These are phyloP conservation scores for Penicillium digitatum DNA, from an alignment of 2,329 filamentous ascomycete genomes.

Conservation along the genomic window DNA sequence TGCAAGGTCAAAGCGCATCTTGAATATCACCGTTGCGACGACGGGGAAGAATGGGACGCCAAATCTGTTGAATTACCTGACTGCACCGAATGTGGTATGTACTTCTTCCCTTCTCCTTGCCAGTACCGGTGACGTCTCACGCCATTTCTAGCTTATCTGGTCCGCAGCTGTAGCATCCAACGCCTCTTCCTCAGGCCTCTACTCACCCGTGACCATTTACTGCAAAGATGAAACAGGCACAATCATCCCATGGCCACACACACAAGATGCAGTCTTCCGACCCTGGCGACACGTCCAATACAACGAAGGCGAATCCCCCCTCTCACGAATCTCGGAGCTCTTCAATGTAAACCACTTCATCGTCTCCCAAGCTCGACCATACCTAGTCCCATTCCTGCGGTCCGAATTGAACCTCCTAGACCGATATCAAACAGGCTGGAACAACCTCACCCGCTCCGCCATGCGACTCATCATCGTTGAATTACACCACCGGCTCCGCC, in stretches of 20 bases:
- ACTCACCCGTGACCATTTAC: conserved; percentile 64
- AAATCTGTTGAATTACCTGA: conserved; percentile 84
- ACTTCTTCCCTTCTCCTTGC: neutral
- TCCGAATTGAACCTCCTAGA: conserved; percentile 73
- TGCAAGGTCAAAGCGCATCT: conserved; percentile 72
- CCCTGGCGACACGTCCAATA: conserved; percentile 65
- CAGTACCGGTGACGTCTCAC: neutral
- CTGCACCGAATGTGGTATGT: conserved; percentile 84
- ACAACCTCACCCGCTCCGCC: conserved; percentile 54
- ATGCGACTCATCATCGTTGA: conserved; percentile 70
- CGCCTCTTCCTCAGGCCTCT: conserved; percentile 56
- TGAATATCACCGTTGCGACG: conserved; percentile 88
- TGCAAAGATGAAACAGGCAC: conserved; percentile 72
- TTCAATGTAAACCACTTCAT: conserved; percentile 97
- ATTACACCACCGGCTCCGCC: conserved; percentile 72
- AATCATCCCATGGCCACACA: conserved; percentile 69
- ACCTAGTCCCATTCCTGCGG: conserved; percentile 78
- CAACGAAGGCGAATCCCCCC: conserved; percentile 62
- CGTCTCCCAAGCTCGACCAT: conserved; percentile 85
- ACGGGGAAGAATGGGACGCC: conserved; percentile 71
- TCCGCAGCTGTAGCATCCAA: conserved; percentile 44
- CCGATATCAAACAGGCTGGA: conserved; percentile 56
- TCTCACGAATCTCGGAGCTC: conserved; percentile 71
- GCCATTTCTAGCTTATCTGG: conserved; percentile 55
- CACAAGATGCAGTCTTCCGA: conserved; percentile 59